phyloP scores from a whole-genome alignment of 1,139 yeast genomes.

The Debaryomyces fabryi region DNA sequence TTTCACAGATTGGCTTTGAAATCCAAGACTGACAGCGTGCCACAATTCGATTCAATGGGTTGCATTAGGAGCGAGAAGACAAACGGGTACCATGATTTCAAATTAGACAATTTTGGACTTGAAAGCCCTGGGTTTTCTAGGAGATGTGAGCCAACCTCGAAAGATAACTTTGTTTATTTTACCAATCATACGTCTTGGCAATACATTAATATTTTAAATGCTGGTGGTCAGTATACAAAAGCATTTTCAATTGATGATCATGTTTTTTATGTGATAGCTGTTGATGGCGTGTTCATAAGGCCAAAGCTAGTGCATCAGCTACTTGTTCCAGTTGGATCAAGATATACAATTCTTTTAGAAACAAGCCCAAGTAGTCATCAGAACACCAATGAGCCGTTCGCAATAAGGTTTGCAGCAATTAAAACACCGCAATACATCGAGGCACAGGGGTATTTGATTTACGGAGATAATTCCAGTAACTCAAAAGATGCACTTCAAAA shows the following conservation, averaged over 20 bases:
- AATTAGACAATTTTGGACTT: constrained; percentile 20
- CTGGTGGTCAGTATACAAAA: constrained; percentile 38
- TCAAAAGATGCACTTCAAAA: constrained; percentile 11
- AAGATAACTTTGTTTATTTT: constrained; percentile 22
- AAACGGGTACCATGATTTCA: constrained; percentile 21
- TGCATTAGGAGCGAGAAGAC: constrained; percentile 23
- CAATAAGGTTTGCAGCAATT: constrained; percentile 31
- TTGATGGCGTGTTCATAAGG: constrained; percentile 32
- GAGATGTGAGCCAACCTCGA: constrained; percentile 21
- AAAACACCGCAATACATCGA: constrained; percentile 35
- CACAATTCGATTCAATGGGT: constrained; percentile 24
- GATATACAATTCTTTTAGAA: constrained; percentile 30
- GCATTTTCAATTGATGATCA: constrained; percentile 40
- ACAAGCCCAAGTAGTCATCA: constrained; percentile 20
- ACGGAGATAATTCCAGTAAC: constrained; percentile 17
- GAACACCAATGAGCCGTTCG: constrained; percentile 18
- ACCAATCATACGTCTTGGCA: constrained; percentile 26
- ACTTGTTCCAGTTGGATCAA: constrained; percentile 32
- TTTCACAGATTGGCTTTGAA: constrained; percentile 11
- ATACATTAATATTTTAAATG: constrained; percentile 31
- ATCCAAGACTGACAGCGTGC: constrained; percentile 6
- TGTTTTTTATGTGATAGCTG: constrained; percentile 30
- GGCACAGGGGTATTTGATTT: constrained; percentile 28
- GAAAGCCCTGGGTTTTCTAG: constrained; percentile 31
- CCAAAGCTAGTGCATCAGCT: constrained; percentile 28